Base-by-base conservation (phyloP, 2,329 filamentous ascomycete genomes). In the Alternaria infectoria region DNA sequence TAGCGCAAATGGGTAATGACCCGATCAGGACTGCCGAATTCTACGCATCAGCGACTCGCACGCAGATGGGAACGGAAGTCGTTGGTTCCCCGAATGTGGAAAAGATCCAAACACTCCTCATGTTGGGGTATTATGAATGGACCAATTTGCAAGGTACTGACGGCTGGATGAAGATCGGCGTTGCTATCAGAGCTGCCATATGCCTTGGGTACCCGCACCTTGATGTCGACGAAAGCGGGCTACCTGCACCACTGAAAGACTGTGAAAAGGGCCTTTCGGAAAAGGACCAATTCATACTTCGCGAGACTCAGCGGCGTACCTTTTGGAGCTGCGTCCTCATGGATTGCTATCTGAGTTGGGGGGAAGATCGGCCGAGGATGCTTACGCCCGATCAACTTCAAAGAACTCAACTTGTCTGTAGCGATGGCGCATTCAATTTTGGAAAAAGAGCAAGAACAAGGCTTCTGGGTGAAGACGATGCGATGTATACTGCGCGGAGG, bases 261-360 rank as follows among this genome's bases (percentile, higher is more conserved):
- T 54, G 49, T 7, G 67, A 70, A 12, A 60, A 58, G 10, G 45
- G 54, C n/a, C 54, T 56, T 9, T 69, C 66, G 2, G 71, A 74
- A 49, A 67, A 77, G 4, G 77, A 85, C 59, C 77, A 81, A 15
- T 85, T 87, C 50, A 86, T 90, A 21, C 81, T 86, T 36, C 87
- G 87, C 61, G 91, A 93, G 75, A 86, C 90, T 12, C 83, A 85
- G 63, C 84, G 91, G 25, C 86, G 91, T 7, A 92, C 90, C 1
- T 91, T 92, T 82, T 93, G 90, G 82, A 91, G 90, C 69, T 92
- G 90, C 71, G 89, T 91, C 62, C 88, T 92, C 55, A 83, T 93
- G 69, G 91, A 93, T 74, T 86, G 90, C 4, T 87, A 92, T 77
- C 80, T 92, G 23, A 87, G 89, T 36, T 89, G 87, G 69, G 90